Conservation (phyloP, 371 early-diverging fungal species). For the Lichtheimia ramosa region DNA sequence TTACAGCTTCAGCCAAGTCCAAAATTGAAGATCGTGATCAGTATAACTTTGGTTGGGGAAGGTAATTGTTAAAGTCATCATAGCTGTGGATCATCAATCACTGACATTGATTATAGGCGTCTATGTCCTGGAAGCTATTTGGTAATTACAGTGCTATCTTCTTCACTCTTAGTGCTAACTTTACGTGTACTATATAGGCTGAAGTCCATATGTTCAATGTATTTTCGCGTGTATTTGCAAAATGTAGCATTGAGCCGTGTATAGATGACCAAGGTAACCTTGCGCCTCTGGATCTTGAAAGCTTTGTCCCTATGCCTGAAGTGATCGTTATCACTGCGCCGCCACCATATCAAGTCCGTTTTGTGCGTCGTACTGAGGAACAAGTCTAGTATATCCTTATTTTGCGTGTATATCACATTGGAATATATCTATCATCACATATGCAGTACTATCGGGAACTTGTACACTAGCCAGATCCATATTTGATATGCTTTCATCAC, state of each 20-base stretch:
- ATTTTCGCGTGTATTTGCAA: background rate
- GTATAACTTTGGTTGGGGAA: conserved; percentile 15
- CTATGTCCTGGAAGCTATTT: conserved; percentile 11
- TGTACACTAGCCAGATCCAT: too few species aligned
- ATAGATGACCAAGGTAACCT: conserved; percentile 3
- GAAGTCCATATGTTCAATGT: conserved; percentile 1
- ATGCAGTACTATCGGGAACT: too few species aligned
- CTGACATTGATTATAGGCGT: background rate
- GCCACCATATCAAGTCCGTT: background rate
- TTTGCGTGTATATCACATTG: too few species aligned
- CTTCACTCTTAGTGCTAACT: background rate
- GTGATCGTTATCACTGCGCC: background rate
- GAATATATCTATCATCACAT: too few species aligned
- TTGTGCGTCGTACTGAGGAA: background rate
- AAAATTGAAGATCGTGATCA: conserved; percentile 9
- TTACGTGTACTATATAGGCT: background rate
- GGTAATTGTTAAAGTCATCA: background rate
- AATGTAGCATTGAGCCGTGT: conserved; percentile 1
- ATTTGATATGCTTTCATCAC: too few species aligned
- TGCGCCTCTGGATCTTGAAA: background rate
- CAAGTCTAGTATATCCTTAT: too few species aligned
- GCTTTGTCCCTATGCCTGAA: background rate
- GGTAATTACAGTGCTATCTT: background rate
- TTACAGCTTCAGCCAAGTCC: conserved; percentile 3
- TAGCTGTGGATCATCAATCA: background rate